A percentile compares a stretch with the other conserved stretches of the same genome.
phyloP scores from a whole-genome alignment of 2,329 filamentous ascomycete genomes.

The Xylaria sp. region DNA sequence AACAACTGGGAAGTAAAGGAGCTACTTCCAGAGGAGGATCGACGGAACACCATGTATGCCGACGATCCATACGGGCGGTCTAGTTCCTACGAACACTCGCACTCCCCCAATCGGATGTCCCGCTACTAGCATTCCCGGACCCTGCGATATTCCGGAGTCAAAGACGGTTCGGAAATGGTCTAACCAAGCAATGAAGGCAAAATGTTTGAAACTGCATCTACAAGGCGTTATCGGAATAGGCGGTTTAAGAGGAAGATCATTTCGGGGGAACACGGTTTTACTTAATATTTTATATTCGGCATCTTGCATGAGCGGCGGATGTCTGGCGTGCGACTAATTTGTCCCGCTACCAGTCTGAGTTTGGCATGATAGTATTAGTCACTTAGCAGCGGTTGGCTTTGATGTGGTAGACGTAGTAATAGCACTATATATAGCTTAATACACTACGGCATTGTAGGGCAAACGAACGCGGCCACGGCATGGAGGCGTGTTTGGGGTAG shows the following conservation, averaged over 20 bases:
- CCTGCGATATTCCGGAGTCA: constrained; percentile 6
- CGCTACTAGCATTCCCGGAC: constrained; percentile 39
- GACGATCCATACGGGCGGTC: constrained; percentile 66
- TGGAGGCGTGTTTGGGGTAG: not conserved
- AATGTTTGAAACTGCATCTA: constrained; percentile 29
- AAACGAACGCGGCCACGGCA: not conserved
- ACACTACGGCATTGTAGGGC: not conserved
- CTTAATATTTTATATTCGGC: constrained; percentile 22
- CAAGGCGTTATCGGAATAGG: constrained; percentile 35
- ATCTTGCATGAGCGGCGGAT: constrained; percentile 27
- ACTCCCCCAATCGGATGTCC: constrained; percentile 47
- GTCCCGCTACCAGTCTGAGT: not conserved
- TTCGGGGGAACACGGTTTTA: constrained; percentile 23
- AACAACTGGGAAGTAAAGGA: constrained; percentile 99
- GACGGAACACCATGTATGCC: constrained; percentile 72
- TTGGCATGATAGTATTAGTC: constrained; percentile 8
- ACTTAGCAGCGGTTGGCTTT: constrained; percentile 3
- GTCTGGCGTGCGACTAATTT: constrained; percentile 6
- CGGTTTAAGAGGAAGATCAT: constrained; percentile 18
- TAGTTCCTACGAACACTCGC: constrained; percentile 53
- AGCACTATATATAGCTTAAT: constrained; percentile 27
- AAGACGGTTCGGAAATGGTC: constrained; percentile 1
- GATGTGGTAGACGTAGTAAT: constrained; percentile 12
- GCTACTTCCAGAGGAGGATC: constrained; percentile 79
- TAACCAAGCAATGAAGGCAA: constrained; percentile 1